Evolutionary conservation across 371 early-diverging fungal genomes (phyloP).

Genomic region (Smittium mucronatum): DNA sequence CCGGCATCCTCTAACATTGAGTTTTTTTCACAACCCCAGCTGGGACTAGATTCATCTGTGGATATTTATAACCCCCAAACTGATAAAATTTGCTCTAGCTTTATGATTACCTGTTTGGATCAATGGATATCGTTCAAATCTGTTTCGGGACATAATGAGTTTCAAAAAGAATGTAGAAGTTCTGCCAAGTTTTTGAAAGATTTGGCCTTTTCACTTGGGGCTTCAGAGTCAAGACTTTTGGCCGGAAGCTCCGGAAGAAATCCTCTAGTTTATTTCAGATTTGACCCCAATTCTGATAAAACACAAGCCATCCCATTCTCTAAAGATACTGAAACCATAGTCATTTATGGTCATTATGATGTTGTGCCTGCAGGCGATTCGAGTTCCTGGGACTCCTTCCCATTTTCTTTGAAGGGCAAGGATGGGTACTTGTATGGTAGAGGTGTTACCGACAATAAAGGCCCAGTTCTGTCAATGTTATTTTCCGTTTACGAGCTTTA

Average conservation of each 20-base stretch:
- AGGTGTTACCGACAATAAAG: conserved; percentile 73
- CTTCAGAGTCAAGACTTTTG: conserved; percentile 45
- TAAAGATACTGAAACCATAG: conserved; percentile 37
- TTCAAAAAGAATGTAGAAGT: conserved; percentile 56
- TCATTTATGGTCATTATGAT: conserved; percentile 79
- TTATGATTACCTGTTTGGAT: conserved; percentile 48
- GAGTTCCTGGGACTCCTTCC: conserved; percentile 42
- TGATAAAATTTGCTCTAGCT: conserved; percentile 28
- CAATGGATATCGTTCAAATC: conserved; percentile 58
- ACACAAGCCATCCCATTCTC: conserved; percentile 5
- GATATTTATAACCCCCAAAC: background rate
- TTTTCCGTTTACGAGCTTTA: conserved; percentile 62
- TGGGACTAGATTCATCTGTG: background rate
- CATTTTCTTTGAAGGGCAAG: conserved; percentile 41
- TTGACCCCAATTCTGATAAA: conserved; percentile 31
- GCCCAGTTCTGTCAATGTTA: conserved; percentile 60
- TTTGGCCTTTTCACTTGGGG: conserved; percentile 57
- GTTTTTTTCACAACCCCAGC: background rate
- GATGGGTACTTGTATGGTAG: conserved; percentile 68
- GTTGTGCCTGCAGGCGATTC: conserved; percentile 54
- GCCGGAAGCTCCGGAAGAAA: conserved; percentile 51
- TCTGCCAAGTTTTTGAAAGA: conserved; percentile 61
- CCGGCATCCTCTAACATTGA: background rate
- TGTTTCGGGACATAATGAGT: conserved; percentile 47
- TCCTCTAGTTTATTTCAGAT: conserved; percentile 62